These are phyloP conservation scores for Ottelia alismoides DNA, from an alignment of 106 monocot species.

Conservation along the genomic window DNA sequence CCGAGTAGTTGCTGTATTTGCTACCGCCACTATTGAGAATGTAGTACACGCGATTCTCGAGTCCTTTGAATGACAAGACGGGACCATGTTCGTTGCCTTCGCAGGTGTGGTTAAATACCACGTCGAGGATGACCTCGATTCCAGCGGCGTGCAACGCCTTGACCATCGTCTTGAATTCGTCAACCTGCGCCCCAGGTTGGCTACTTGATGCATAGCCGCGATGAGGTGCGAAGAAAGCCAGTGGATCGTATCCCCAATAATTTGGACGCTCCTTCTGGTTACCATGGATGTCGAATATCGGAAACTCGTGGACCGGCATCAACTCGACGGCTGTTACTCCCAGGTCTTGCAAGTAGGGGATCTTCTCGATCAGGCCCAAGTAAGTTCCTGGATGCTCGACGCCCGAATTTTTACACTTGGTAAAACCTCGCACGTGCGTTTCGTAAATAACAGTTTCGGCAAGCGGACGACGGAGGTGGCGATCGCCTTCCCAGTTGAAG, in stretches of 20 bases:
- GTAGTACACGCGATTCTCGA: background rate
- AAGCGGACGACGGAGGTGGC: background rate
- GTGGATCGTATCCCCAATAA: background rate
- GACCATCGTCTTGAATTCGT: background rate
- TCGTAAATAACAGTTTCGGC: background rate
- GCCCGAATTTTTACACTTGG: background rate
- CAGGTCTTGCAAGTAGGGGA: background rate
- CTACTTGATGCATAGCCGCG: background rate
- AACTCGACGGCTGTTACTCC: background rate
- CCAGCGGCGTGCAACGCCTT: background rate
- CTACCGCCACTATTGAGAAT: background rate
- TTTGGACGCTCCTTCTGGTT: background rate
- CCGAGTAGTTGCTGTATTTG: background rate
- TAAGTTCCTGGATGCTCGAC: background rate
- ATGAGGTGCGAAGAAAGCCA: background rate
- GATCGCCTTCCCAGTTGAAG: background rate
- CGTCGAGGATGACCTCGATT: background rate
- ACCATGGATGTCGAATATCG: background rate
- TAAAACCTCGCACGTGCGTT: background rate
- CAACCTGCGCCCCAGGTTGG: background rate
- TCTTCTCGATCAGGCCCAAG: background rate
- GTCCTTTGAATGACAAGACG: background rate
- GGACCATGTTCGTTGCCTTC: background rate
- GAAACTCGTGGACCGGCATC: background rate
- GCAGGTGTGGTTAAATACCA: background rate